phyloP scores from a whole-genome alignment of 768 basidiomycete genomes.

The Neoboletus subvelutipes region DNA sequence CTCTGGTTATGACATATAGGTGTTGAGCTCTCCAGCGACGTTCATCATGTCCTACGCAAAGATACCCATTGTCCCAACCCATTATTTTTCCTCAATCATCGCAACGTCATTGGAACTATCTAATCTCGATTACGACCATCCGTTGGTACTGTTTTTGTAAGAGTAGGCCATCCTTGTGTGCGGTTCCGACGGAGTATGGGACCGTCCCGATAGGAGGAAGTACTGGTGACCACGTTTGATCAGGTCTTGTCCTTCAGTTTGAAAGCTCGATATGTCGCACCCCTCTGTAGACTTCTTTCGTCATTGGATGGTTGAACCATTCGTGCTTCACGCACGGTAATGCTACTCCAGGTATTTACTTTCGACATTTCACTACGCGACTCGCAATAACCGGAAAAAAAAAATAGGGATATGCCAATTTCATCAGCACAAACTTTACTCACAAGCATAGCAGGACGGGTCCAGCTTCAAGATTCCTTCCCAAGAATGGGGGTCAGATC shows the following conservation, averaged over 20 bases:
- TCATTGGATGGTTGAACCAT: neutral
- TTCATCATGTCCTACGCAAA: neutral
- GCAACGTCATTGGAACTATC: neutral
- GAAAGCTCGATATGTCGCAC: neutral
- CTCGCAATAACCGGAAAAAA: too few species aligned
- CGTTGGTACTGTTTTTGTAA: neutral
- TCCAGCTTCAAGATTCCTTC: too few species aligned
- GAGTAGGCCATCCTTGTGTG: neutral
- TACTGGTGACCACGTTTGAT: too few species aligned
- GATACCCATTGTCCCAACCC: neutral
- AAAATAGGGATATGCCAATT: neutral
- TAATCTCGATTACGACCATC: neutral
- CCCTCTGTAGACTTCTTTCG: neutral
- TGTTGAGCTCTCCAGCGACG: neutral
- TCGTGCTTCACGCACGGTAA: neutral
- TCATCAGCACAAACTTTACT: neutral
- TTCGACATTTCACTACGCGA: too few species aligned
- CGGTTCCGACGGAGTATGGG: slow-evolving; percentile 2
- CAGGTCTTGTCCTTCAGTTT: neutral
- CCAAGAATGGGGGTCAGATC: neutral
- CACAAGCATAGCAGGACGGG: neutral
- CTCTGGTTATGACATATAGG: neutral
- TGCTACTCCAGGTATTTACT: too few species aligned
- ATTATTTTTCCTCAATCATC: neutral
- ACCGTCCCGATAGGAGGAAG: too few species aligned